These are phyloP conservation scores for Reticulascus tulasneorum DNA, from an alignment of 2,329 filamentous ascomycete species.

Conservation along the genomic window DNA sequence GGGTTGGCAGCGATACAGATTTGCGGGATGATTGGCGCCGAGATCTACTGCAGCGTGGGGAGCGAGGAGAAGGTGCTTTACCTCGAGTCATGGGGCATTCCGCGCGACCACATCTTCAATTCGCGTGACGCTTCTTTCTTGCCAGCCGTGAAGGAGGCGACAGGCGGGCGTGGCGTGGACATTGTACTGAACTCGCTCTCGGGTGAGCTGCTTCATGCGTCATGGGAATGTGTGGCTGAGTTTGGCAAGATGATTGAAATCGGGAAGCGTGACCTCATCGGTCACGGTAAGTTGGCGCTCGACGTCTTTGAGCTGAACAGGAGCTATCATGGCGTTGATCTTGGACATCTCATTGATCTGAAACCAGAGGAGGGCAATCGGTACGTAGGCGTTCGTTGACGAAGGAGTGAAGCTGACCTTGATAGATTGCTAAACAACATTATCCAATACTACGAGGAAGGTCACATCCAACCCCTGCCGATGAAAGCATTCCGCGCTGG, in stretches of 20 bases:
- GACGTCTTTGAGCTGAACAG: conserved; percentile 19
- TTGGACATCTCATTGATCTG: conserved; percentile 7
- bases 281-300: conserved; percentile 37
- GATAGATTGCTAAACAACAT: background rate
- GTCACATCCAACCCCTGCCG: conserved; percentile 13
- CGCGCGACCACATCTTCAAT: conserved; percentile 23
- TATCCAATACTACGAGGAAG: conserved; percentile 4
- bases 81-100: conserved; percentile 20
- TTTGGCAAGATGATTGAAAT: conserved; percentile 39
- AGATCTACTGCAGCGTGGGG: conserved; percentile 30
- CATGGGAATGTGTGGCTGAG: conserved; percentile 35
- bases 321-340: conserved; percentile 18
- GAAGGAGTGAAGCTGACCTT: background rate
- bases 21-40: conserved; percentile 23
- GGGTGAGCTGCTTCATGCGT: conserved; percentile 30
- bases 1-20: conserved; percentile 23
- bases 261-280: conserved; percentile 33
- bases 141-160: conserved; percentile 17
- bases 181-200: conserved; percentile 31
- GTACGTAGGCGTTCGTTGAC: background rate
- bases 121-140: conserved; percentile 24
- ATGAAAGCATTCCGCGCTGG: conserved; percentile 17
- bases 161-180: conserved; percentile 22
- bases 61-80: conserved; percentile 24
- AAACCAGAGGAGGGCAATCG: conserved; percentile 3